A percentile compares a stretch with the other conserved stretches of the same genome.
Conservation (phyloP, 2,329 filamentous ascomycete genomes). For the Penicillium sp. region DNA sequence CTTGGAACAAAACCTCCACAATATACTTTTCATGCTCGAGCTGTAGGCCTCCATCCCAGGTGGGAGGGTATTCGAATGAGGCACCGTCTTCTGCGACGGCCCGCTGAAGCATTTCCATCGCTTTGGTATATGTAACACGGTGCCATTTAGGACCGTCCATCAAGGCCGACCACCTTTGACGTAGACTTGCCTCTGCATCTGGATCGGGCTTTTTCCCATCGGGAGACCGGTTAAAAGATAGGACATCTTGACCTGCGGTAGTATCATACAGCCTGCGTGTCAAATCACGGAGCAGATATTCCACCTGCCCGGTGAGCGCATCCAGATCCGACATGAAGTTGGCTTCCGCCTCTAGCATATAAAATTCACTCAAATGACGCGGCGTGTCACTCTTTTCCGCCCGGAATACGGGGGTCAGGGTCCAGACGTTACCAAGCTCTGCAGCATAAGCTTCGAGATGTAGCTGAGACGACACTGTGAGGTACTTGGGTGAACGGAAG, state of each 20-base stretch:
- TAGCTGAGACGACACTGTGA: conserved; percentile 92
- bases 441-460: conserved; percentile 91
- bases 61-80: conserved; percentile 66
- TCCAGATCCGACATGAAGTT: conserved; percentile 71
- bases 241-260: conserved; percentile 55
- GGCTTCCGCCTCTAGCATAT: conserved; percentile 94
- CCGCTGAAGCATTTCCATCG: conserved; percentile 66
- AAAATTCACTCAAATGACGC: conserved; percentile 93
- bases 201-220: conserved; percentile 39
- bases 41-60: conserved; percentile 73
- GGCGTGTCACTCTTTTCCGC: conserved; percentile 92
- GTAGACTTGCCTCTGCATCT: conserved; percentile 51
- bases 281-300: conserved; percentile 68
- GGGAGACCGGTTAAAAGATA: conserved; percentile 45
- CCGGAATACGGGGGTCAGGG: conserved; percentile 87
- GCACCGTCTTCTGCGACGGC: conserved; percentile 52
- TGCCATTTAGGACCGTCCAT: conserved; percentile 62
- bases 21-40: conserved; percentile 92
- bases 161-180: conserved; percentile 71
- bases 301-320: conserved; percentile 74
- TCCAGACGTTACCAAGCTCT: conserved; percentile 87
- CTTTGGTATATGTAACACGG: conserved; percentile 77
- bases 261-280: conserved; percentile 53
- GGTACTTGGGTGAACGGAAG: conserved; percentile 85
- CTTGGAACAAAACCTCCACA: conserved; percentile 64